Conservation (phyloP, 1,284 basidiomycete genomes). For the Leccinum angustisporum region DNA sequence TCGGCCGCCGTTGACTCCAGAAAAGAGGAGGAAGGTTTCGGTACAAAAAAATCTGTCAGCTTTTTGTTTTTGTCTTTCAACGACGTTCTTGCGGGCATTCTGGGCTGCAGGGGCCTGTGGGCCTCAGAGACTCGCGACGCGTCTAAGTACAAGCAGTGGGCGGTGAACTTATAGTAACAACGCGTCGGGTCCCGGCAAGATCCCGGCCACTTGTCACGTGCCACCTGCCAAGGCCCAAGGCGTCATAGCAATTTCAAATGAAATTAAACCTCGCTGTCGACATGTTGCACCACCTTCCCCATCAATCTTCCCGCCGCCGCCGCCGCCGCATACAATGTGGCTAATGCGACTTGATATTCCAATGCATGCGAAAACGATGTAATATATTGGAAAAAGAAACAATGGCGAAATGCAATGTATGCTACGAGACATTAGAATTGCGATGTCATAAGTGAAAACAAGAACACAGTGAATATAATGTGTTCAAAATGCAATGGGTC, state of each 20-base stretch:
- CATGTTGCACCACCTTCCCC: neutral
- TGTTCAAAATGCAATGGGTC: conserved; percentile 20
- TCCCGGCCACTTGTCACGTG: conserved; percentile 14
- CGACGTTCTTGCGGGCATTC: conserved; percentile 22
- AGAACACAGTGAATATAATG: neutral
- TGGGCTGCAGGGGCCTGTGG: conserved; percentile 3
- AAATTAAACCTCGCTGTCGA: neutral
- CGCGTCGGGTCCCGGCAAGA: neutral
- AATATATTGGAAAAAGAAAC: conserved; percentile 1
- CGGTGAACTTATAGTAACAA: neutral
- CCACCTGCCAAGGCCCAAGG: neutral
- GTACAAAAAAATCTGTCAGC: conserved; percentile 32
- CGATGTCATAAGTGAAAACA: conserved; percentile 7
- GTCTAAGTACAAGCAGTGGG: neutral
- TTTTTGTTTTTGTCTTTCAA: conserved; percentile 20
- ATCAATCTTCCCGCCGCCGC: too few relatives aligned
- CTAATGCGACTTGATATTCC: neutral
- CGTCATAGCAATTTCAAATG: neutral
- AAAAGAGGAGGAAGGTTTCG: conserved; percentile 7
- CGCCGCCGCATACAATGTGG: neutral
- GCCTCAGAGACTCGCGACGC: conserved; percentile 8
- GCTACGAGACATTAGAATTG: conserved; percentile 6
- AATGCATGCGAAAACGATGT: conserved; percentile 12
- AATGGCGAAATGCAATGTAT: conserved; percentile 8
- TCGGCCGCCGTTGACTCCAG: neutral